Percentiles rank a stretch among this genome's conserved stretches.
Conservation (phyloP, 2,329 filamentous ascomycete genomes). For the Emmonsiellopsis sp. region DNA sequence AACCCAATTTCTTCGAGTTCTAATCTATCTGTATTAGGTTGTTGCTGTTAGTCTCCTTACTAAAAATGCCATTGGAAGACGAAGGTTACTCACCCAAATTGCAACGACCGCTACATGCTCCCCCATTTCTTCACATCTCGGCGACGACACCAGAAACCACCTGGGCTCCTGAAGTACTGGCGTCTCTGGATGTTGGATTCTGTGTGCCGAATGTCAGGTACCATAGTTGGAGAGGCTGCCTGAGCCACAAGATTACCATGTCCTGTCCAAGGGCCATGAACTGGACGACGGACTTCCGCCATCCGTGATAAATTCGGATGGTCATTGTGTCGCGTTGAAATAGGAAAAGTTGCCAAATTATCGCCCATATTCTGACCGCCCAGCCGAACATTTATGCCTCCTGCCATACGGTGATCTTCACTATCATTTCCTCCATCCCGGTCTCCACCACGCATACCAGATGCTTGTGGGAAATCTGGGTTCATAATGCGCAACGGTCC, state of each 20-base stretch:
- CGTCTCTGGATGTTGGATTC: not conserved
- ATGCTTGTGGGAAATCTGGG: not conserved
- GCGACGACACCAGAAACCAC: too few relatives aligned
- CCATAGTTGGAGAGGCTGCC: not conserved
- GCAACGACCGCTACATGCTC: too few relatives aligned
- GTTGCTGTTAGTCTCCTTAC: too few relatives aligned
- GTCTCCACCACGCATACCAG: not conserved
- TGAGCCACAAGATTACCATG: not conserved
- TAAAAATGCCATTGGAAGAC: too few relatives aligned
- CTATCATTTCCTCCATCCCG: not conserved
- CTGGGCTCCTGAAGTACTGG: too few relatives aligned
- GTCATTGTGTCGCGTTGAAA: not conserved
- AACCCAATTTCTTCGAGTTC: too few relatives aligned
- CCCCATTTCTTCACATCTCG: too few relatives aligned
- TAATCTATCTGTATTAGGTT: too few relatives aligned
- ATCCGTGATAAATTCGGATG: not conserved
- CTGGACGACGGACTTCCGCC: not conserved
- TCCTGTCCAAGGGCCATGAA: not conserved
- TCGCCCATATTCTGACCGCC: not conserved
- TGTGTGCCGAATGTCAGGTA: not conserved
- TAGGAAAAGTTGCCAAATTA: not conserved
- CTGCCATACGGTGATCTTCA: not conserved
- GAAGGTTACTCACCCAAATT: too few relatives aligned
- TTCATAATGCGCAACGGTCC: conserved; percentile 8
- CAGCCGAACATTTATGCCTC: not conserved